Conservation (phyloP, 306 rosid species). For the Cyclanthera cordifolia region DNA sequence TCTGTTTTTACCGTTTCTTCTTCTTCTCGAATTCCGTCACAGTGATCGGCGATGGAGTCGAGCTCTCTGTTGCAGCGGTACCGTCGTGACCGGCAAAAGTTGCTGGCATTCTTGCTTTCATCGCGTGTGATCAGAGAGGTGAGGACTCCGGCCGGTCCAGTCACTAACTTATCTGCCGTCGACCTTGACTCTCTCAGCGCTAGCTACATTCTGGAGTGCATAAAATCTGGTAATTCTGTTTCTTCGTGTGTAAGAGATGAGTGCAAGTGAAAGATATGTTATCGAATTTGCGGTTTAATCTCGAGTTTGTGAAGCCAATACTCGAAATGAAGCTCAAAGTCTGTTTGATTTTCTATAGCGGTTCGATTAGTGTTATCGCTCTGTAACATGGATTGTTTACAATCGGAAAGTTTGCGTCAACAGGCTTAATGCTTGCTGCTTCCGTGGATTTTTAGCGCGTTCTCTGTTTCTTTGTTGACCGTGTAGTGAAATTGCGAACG, state of each 20-base stretch:
- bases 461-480: not conserved
- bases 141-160: conserved; percentile 23
- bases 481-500: not conserved
- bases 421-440: not conserved
- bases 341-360: not conserved
- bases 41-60: conserved; percentile 13
- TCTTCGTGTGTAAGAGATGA: not conserved
- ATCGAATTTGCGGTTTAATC: not conserved
- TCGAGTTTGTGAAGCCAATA: not conserved
- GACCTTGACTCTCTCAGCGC: conserved; percentile 35
- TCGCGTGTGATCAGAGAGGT: conserved; percentile 32
- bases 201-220: conserved; percentile 35
- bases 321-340: conserved; percentile 2
- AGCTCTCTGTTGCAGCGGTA: conserved; percentile 25
- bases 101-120: conserved; percentile 29
- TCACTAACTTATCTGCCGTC: conserved; percentile 17
- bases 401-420: not conserved
- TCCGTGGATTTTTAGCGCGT: not conserved
- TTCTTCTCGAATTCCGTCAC: not conserved
- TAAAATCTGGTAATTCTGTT: conserved; percentile 27
- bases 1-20: not conserved
- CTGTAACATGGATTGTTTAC: not conserved
- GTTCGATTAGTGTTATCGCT: not conserved
- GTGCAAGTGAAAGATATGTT: not conserved
- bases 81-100: conserved; percentile 42